phyloP scores from a whole-genome alignment of 2,329 filamentous ascomycete genomes.

The Neoarthrinium moseri region DNA sequence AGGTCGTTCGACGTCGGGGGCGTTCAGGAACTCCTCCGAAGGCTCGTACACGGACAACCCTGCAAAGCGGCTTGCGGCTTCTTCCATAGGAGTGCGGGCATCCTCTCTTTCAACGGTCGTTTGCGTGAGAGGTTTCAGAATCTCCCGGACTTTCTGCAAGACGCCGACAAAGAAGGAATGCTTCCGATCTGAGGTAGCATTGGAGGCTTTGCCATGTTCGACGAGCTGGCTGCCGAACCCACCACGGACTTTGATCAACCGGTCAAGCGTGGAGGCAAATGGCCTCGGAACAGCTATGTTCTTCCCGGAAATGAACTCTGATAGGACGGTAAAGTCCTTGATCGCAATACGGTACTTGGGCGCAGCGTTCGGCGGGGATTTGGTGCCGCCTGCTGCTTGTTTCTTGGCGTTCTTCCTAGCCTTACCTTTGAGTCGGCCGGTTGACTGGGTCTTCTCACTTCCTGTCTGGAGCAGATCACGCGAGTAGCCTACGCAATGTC shows the following conservation, averaged over 20 bases:
- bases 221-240: slow-evolving; percentile 22
- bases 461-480: no score
- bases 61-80: slow-evolving; percentile 31
- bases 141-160: slow-evolving; percentile 31
- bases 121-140: slow-evolving; percentile 27
- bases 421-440: no score
- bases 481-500: no score
- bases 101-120: slow-evolving; percentile 3
- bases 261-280: slow-evolving; percentile 30
- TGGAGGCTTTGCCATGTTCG: slow-evolving; percentile 11
- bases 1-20: slow-evolving; percentile 24
- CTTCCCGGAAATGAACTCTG: slow-evolving; percentile 32
- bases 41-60: slow-evolving; percentile 34
- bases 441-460: no score
- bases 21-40: slow-evolving; percentile 33
- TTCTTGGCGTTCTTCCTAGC: no score
- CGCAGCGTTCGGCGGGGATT: neutral
- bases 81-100: neutral
- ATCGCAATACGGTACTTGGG: neutral
- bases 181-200: slow-evolving; percentile 20
- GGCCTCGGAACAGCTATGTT: slow-evolving; percentile 24
- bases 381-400: no score
- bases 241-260: slow-evolving; percentile 34
- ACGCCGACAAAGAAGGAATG: slow-evolving; percentile 34
- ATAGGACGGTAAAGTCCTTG: slow-evolving; percentile 36